A percentile compares a stretch with the other conserved stretches of the same genome.
Conservation (phyloP, 1,284 basidiomycete species). For the Golubevia sp. region DNA sequence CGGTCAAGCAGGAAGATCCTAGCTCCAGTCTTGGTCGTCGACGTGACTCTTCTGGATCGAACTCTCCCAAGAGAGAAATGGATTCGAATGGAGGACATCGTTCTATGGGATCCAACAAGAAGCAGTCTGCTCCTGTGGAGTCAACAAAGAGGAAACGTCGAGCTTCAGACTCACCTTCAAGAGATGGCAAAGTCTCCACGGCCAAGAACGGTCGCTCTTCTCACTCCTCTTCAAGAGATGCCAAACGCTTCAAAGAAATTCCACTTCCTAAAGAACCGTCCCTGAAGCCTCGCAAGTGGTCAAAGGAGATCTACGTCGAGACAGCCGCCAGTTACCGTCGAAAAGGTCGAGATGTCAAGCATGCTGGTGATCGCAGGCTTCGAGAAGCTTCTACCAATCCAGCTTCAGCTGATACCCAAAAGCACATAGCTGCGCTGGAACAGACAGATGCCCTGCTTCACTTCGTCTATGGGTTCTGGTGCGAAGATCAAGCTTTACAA, state of each 20-base stretch:
- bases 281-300: slow-evolving; percentile 1
- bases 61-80: not conserved
- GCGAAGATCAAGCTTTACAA: slow-evolving; percentile 61
- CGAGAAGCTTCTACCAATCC: slow-evolving; percentile 6
- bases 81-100: not conserved
- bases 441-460: slow-evolving; percentile 65
- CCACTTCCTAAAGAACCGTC: not conserved
- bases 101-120: not conserved
- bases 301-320: slow-evolving; percentile 10
- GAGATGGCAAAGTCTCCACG: not conserved
- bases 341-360: slow-evolving; percentile 54
- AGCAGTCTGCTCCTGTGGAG: not conserved
- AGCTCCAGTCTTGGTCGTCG: not conserved
- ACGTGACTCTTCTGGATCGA: not conserved
- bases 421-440: slow-evolving; percentile 61
- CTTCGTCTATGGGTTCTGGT: slow-evolving; percentile 65
- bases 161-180: not conserved
- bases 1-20: not conserved
- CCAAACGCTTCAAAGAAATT: not conserved
- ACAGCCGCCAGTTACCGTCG: slow-evolving; percentile 15
- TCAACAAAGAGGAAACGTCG: not conserved
- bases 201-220: not conserved
- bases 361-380: slow-evolving; percentile 47
- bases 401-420: slow-evolving; percentile 5
- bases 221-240: not conserved